Percentiles rank a stretch among this genome's conserved stretches.
Evolutionary conservation across 2,329 filamentous ascomycete genomes (phyloP).

Genomic region (Calcarisporium arbuscula): DNA sequence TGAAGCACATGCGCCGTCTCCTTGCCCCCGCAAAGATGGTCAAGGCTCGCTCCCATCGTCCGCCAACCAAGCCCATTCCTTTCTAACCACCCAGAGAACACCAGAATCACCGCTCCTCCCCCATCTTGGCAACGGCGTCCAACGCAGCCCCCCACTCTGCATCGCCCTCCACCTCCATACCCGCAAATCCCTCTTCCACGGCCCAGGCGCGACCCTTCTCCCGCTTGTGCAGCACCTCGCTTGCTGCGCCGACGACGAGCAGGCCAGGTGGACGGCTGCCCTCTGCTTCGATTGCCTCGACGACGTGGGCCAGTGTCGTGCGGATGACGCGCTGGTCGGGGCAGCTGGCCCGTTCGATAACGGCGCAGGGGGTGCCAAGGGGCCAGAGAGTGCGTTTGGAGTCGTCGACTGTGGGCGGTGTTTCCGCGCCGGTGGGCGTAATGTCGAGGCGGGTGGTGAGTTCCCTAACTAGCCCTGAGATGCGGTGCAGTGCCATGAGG

Average conservation of each 20-base stretch:
- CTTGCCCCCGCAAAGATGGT: too few relatives aligned
- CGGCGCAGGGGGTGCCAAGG: constrained; percentile 73
- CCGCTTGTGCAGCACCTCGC: constrained; percentile 63
- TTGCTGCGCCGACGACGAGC: constrained; percentile 77
- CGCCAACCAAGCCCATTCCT: too few relatives aligned
- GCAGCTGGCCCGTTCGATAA: constrained; percentile 89
- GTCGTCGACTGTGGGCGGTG: constrained; percentile 10
- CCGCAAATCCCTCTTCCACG: constrained; percentile 81
- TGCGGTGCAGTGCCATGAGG: constrained; percentile 87
- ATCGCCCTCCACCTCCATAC: constrained; percentile 50
- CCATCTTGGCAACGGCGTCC: too few relatives aligned
- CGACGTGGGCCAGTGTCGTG: constrained; percentile 75
- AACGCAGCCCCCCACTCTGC: constrained; percentile 10
- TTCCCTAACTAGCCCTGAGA: constrained; percentile 65
- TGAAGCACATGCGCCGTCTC: too few relatives aligned
- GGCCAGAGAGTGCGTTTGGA: constrained; percentile 55
- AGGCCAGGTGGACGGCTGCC: constrained; percentile 85
- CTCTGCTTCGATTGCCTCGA: constrained; percentile 76
- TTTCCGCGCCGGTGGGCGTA: too few relatives aligned
- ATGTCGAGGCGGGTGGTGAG: constrained; percentile 46
- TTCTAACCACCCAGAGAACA: too few relatives aligned
- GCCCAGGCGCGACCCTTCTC: constrained; percentile 62
- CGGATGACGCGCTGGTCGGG: constrained; percentile 90
- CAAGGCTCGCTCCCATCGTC: too few relatives aligned
- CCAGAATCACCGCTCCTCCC: too few relatives aligned